Percentiles rank a stretch among this genome's conserved stretches.
These are phyloP conservation scores for Clitopilus passeckerianus DNA, from an alignment of 768 basidiomycete species.

Conservation along the genomic window DNA sequence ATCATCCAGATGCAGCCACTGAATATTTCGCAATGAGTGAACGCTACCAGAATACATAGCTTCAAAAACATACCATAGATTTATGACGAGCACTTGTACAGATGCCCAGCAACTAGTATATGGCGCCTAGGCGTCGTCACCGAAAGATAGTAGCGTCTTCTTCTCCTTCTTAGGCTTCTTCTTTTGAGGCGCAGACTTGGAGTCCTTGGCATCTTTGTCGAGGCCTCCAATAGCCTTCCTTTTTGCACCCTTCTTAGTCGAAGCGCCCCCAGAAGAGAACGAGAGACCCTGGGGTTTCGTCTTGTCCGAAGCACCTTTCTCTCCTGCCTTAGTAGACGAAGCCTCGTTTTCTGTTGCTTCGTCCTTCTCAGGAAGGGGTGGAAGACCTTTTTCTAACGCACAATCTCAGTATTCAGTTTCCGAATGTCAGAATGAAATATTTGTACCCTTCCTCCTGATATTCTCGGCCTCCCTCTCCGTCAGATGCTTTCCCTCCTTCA, in stretches of 20 bases:
- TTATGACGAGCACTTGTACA: too few species aligned
- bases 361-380: constrained; percentile 40
- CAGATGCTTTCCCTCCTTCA: constrained; percentile 87
- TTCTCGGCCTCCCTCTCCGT: constrained; percentile 75
- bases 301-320: constrained; percentile 5
- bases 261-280: constrained; percentile 30
- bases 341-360: constrained; percentile 1
- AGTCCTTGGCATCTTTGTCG: constrained; percentile 22
- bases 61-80: too few species aligned
- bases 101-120: too few species aligned
- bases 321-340: constrained; percentile 8
- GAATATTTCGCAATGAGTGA: too few species aligned
- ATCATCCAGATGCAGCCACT: too few species aligned
- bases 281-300: constrained; percentile 27
- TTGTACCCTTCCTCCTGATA: constrained; percentile 64
- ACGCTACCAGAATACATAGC: too few species aligned
- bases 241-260: constrained; percentile 25
- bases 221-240: constrained; percentile 29
- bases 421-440: neutral
- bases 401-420: constrained; percentile 4
- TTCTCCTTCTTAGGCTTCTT: constrained; percentile 54
- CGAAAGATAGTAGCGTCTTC: constrained; percentile 52
- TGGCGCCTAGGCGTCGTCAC: constrained; percentile 40
- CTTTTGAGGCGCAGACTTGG: constrained; percentile 33
- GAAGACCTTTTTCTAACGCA: constrained; percentile 49